These are phyloP conservation scores for Pseudopithomyces chartarum DNA, from an alignment of 2,329 filamentous ascomycete species.

Conservation along the genomic window DNA sequence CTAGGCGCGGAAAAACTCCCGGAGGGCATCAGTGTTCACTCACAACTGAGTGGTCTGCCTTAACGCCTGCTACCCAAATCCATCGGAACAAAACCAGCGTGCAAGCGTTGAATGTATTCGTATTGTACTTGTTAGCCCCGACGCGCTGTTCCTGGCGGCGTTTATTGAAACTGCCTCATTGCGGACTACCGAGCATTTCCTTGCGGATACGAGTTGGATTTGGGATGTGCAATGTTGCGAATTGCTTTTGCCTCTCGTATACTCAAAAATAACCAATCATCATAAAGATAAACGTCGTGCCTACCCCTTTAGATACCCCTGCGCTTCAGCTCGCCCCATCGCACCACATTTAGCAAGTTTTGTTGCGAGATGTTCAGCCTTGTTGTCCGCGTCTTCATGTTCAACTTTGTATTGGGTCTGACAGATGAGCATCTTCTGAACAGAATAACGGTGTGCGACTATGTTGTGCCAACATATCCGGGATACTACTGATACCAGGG, in stretches of 20 bases:
- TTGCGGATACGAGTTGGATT: not conserved
- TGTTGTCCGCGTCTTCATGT: not conserved
- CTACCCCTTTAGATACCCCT: not conserved
- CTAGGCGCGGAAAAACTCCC: constrained; percentile 11
- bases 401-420: not conserved
- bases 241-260: not conserved
- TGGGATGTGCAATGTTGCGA: not conserved
- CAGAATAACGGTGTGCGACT: not conserved
- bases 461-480: not conserved
- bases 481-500: too few relatives aligned
- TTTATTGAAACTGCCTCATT: not conserved
- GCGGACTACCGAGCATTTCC: not conserved
- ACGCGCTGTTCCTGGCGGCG: not conserved
- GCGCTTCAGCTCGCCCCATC: not conserved
- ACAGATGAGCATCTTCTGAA: not conserved
- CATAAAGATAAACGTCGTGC: not conserved
- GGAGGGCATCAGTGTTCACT: not conserved
- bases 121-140: too few relatives aligned
- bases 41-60: too few relatives aligned
- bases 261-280: not conserved
- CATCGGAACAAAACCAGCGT: not conserved
- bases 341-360: not conserved
- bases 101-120: not conserved
- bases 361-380: constrained; percentile 3
- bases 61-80: too few relatives aligned